Conservation (phyloP, 2,329 filamentous ascomycete species). For the Paracoccidioides lutzii region DNA sequence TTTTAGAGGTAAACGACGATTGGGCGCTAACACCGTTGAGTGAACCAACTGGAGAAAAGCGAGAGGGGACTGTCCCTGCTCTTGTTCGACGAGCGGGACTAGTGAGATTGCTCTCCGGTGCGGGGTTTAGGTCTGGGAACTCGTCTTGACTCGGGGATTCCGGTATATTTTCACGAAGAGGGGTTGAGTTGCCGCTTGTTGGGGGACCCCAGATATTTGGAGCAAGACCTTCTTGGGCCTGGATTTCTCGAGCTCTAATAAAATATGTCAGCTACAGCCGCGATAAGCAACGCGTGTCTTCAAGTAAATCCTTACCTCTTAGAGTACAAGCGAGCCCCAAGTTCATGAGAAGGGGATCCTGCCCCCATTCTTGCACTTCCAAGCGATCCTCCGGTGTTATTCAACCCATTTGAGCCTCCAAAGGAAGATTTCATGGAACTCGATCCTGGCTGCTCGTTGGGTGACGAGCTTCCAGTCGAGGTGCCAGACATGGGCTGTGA, state of each 20-base stretch:
- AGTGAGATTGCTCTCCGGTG: constrained; percentile 52
- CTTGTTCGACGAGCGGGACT: constrained; percentile 63
- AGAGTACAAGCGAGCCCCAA: constrained; percentile 67
- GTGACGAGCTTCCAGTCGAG: constrained; percentile 67
- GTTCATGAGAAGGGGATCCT: constrained; percentile 92
- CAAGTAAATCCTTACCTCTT: constrained; percentile 60
- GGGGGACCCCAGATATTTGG: constrained; percentile 80
- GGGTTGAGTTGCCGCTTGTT: constrained; percentile 90
- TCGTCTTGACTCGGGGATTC: constrained; percentile 87
- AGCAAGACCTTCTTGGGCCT: constrained; percentile 84
- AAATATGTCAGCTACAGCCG: neutral
- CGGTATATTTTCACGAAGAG: constrained; percentile 90
- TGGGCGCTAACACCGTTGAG: constrained; percentile 46
- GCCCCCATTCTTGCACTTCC: constrained; percentile 61
- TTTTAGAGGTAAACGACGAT: constrained; percentile 54
- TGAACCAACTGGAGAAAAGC: constrained; percentile 67
- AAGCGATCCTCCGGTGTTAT: constrained; percentile 36
- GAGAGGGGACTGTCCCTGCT: constrained; percentile 89
- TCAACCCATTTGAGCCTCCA: constrained; percentile 52
- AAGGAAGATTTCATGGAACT: constrained; percentile 59
- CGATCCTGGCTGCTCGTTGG: constrained; percentile 57
- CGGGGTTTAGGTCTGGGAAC: constrained; percentile 76
- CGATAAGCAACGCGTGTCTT: constrained; percentile 1
- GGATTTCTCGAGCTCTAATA: constrained; percentile 85
- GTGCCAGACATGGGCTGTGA: constrained; percentile 61